Conservation (phyloP, 768 basidiomycete species). For the Calocybe cyanea region DNA sequence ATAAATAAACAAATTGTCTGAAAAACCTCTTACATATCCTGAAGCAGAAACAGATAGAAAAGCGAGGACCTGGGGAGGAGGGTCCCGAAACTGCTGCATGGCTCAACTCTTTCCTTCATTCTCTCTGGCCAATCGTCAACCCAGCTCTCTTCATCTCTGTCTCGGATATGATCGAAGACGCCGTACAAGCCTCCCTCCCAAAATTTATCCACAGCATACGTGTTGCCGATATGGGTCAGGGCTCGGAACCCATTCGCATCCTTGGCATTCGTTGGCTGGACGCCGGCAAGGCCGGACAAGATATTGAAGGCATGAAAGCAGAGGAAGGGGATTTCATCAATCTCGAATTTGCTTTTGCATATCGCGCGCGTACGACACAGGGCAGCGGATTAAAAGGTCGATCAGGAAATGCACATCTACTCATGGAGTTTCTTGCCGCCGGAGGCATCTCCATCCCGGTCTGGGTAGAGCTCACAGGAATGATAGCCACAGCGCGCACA, state of each 20-base stretch:
- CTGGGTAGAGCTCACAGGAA: slow-evolving; percentile 70
- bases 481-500: slow-evolving; percentile 59
- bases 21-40: background rate
- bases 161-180: slow-evolving; percentile 62
- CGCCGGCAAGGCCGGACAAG: slow-evolving; percentile 22
- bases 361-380: slow-evolving; percentile 46
- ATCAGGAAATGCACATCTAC: slow-evolving; percentile 57
- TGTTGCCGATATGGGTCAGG: slow-evolving; percentile 68
- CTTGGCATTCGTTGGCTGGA: slow-evolving; percentile 57
- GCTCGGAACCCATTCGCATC: slow-evolving; percentile 65
- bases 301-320: slow-evolving; percentile 27
- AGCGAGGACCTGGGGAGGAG: background rate
- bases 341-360: slow-evolving; percentile 68
- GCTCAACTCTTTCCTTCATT: slow-evolving; percentile 60
- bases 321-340: slow-evolving; percentile 54
- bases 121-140: slow-evolving; percentile 74
- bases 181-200: slow-evolving; percentile 51
- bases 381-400: slow-evolving; percentile 37
- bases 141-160: slow-evolving; percentile 57
- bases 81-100: slow-evolving; percentile 42
- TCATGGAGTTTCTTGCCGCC: slow-evolving; percentile 64
- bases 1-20: background rate
- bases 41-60: background rate
- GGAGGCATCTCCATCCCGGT: slow-evolving; percentile 47
- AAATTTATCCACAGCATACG: slow-evolving; percentile 56